Evolutionary conservation across 805 yeast species (phyloP).

Genomic region (Kuraishia hungarica): DNA sequence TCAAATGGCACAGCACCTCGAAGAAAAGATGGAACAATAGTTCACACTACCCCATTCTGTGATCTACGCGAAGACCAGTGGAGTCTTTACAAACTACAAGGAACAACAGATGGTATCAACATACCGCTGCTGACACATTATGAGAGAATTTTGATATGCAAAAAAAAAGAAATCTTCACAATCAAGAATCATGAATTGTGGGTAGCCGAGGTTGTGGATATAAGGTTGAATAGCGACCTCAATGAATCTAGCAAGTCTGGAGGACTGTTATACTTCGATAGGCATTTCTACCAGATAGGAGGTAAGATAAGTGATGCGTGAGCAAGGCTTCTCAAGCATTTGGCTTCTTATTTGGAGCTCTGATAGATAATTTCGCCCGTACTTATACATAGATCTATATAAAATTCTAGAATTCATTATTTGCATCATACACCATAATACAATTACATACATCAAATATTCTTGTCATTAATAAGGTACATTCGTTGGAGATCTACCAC

Average conservation of each 20-base stretch:
- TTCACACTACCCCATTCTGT: constrained; percentile 46
- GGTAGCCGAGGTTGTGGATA: constrained; percentile 70
- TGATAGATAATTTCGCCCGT: background rate
- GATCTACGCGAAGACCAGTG: constrained; percentile 28
- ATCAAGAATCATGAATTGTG: constrained; percentile 88
- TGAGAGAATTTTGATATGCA: constrained; percentile 58
- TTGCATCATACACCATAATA: background rate
- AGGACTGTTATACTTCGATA: constrained; percentile 58
- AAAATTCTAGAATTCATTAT: background rate
- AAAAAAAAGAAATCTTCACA: constrained; percentile 37
- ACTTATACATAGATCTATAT: background rate
- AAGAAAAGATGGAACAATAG: constrained; percentile 12
- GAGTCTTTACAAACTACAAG: constrained; percentile 19
- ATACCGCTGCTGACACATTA: constrained; percentile 52
- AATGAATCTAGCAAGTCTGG: constrained; percentile 35
- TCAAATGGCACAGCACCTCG: constrained; percentile 35
- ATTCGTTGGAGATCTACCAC: background rate
- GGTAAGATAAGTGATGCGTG: constrained; percentile 10
- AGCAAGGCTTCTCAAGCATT: background rate
- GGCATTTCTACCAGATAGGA: constrained; percentile 44
- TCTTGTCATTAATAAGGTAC: background rate
- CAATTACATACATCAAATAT: background rate
- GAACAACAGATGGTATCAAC: constrained; percentile 12
- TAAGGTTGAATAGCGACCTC: constrained; percentile 22
- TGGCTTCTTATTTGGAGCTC: background rate